Evolutionary conservation across 2,329 filamentous ascomycete genomes (phyloP).

Genomic region (Aspergillus arachidicola): DNA sequence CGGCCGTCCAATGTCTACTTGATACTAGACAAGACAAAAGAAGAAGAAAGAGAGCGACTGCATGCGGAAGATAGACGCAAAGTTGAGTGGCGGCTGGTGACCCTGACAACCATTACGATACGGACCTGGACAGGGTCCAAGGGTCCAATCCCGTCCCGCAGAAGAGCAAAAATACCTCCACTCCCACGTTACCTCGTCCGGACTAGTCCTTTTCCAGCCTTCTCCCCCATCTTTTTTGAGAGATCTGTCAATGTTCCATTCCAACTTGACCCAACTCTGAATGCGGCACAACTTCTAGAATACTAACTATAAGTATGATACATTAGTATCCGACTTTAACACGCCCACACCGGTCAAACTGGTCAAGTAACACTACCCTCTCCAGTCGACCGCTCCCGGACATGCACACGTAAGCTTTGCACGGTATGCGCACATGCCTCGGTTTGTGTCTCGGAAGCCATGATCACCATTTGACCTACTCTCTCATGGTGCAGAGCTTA

Average conservation of each 20-base stretch:
- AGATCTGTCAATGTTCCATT: background rate
- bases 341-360: background rate
- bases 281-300: background rate
- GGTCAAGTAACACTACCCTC: background rate
- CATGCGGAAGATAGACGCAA: slow-evolving; percentile 10
- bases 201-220: background rate
- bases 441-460: background rate
- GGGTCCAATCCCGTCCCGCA: background rate
- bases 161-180: background rate
- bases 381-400: background rate
- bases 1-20: background rate
- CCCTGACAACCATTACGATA: slow-evolving; percentile 21
- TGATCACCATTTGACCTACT: background rate
- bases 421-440: background rate
- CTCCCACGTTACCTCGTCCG: background rate
- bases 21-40: background rate
- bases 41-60: slow-evolving; percentile 5
- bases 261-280: background rate
- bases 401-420: background rate
- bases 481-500: background rate
- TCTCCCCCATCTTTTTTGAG: background rate
- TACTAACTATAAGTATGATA: too few relatives aligned
- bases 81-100: slow-evolving; percentile 21
- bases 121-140: slow-evolving; percentile 1
- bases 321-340: background rate